Percentiles rank a stretch among this genome's conserved stretches.
phyloP scores from a whole-genome alignment of 2,329 filamentous ascomycete genomes.

The Aspergillus spinulosporus region DNA sequence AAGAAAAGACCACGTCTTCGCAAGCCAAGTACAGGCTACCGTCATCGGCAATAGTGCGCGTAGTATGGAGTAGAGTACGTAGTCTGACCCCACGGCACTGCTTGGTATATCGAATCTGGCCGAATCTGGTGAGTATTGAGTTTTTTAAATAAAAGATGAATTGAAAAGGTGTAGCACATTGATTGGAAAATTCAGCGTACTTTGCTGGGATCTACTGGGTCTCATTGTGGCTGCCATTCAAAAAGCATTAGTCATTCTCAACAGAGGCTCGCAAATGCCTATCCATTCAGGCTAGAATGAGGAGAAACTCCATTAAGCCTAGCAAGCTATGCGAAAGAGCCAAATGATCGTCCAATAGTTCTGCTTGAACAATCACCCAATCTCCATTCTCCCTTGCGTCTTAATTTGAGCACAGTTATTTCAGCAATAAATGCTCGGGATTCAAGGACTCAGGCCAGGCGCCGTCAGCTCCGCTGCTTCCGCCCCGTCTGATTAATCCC shows the following conservation, averaged over 20 bases:
- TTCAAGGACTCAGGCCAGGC: background rate
- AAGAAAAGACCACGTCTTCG: constrained; percentile 6
- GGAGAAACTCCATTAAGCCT: background rate
- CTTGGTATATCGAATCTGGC: background rate
- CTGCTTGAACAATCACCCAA: background rate
- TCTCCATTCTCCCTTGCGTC: background rate
- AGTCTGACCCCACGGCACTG: background rate
- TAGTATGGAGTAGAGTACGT: background rate
- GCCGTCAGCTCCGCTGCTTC: constrained; percentile 4
- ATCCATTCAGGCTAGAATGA: background rate
- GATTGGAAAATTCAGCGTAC: background rate
- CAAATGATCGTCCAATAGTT: constrained; percentile 4
- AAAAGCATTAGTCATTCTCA: constrained; percentile 1
- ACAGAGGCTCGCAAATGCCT: background rate
- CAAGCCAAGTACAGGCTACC: background rate
- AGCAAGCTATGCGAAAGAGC: constrained; percentile 2
- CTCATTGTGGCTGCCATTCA: background rate
- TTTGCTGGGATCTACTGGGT: constrained; percentile 4
- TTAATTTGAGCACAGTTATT: background rate
- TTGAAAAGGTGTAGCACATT: background rate
- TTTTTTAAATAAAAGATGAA: background rate
- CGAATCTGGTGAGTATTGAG: background rate
- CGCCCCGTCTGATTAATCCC: constrained; percentile 8
- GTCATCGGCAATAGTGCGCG: background rate
- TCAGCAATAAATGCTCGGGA: background rate